Percentiles rank a stretch among this genome's conserved stretches.
Conservation (phyloP, 371 early-diverging fungal species). For the Entomophthora muscae region DNA sequence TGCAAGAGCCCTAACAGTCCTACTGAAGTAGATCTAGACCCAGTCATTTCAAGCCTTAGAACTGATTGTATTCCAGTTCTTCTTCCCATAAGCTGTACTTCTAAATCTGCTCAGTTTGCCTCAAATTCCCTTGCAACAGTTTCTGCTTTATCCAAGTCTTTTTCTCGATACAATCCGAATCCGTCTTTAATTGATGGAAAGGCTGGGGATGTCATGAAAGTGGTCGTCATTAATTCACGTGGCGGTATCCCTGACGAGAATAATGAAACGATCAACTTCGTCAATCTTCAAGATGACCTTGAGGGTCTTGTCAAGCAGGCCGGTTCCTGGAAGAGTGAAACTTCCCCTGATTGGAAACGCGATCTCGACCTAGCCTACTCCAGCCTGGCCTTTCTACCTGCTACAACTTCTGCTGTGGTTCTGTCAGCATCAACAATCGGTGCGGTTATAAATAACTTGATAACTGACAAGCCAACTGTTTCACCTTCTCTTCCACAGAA, state of each 20-base stretch:
- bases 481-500: constrained; percentile 17
- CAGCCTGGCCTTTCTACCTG: constrained; percentile 27
- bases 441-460: constrained; percentile 26
- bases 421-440: constrained; percentile 23
- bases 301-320: constrained; percentile 11
- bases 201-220: constrained; percentile 13
- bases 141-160: constrained; percentile 21
- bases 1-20: constrained; percentile 1
- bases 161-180: constrained; percentile 12
- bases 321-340: neutral
- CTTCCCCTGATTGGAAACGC: constrained; percentile 8
- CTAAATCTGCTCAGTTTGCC: constrained; percentile 3
- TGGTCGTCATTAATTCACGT: constrained; percentile 27
- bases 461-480: constrained; percentile 38
- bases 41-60: constrained; percentile 7
- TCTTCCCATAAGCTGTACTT: constrained; percentile 13
- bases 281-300: constrained; percentile 50
- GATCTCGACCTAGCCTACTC: constrained; percentile 31
- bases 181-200: neutral
- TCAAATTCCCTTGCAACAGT: constrained; percentile 13
- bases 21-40: neutral
- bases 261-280: constrained; percentile 26
- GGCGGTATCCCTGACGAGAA: constrained; percentile 27
- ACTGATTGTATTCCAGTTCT: constrained; percentile 12
- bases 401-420: constrained; percentile 32